A percentile compares a stretch with the other conserved stretches of the same genome.
These are phyloP conservation scores for Gossypium raimondii DNA, from an alignment of 345 rosid species.

Conservation along the genomic window DNA sequence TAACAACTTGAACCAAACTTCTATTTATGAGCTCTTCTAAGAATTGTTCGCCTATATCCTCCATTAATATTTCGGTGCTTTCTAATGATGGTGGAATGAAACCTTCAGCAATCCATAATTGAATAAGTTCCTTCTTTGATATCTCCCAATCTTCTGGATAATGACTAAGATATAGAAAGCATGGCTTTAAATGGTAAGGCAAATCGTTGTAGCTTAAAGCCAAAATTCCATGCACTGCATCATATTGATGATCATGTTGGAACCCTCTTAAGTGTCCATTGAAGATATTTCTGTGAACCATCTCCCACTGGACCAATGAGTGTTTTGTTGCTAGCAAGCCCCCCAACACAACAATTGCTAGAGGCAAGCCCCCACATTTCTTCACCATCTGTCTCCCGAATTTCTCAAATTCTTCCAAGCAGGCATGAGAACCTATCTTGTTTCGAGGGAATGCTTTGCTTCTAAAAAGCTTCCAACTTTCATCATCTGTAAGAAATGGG, in stretches of 20 bases:
- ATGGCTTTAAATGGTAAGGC: too few relatives aligned
- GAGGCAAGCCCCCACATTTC: conserved; percentile 19
- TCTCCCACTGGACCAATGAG: background rate
- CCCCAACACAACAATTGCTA: conserved; percentile 21
- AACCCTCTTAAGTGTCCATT: background rate
- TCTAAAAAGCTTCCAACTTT: conserved; percentile 4
- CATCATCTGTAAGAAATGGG: background rate
- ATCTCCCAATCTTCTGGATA: too few relatives aligned
- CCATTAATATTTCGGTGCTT: conserved; percentile 1
- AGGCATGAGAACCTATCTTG: background rate
- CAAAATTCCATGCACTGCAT: background rate
- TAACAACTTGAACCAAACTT: conserved; percentile 15
- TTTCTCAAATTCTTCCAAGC: background rate
- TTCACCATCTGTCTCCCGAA: conserved; percentile 13
- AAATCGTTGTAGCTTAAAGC: background rate
- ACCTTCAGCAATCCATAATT: conserved; percentile 25
- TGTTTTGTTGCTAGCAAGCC: conserved; percentile 9
- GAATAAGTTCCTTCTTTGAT: conserved; percentile 9
- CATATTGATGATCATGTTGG: background rate
- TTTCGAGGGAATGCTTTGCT: background rate
- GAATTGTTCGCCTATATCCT: conserved; percentile 22
- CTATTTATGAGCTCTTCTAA: conserved; percentile 21
- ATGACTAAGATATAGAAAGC: too few relatives aligned
- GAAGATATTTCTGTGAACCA: background rate
- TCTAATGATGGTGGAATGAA: conserved; percentile 10